Percentiles rank a stretch among this genome's conserved stretches.
Conservation (phyloP, 345 rosid genomes). For the Eutrema heterophyllum region DNA sequence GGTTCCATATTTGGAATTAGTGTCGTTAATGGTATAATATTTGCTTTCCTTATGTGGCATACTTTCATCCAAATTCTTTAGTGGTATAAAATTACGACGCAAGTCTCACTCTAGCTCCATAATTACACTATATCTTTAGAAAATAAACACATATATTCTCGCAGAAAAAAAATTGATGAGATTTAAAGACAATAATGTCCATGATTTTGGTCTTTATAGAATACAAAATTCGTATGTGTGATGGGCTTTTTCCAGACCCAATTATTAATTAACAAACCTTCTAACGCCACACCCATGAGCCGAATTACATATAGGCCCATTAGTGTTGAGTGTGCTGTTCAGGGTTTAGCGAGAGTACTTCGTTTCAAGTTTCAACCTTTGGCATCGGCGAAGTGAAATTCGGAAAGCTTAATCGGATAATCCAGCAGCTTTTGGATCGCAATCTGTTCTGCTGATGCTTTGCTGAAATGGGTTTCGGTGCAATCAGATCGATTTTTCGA, state of each 20-base stretch:
- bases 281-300: neutral
- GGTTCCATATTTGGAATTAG: neutral
- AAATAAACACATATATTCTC: neutral
- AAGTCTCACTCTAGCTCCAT: neutral
- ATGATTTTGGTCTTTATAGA: neutral
- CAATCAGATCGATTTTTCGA: slow-evolving; percentile 39
- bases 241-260: neutral
- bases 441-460: slow-evolving; percentile 22
- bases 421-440: neutral
- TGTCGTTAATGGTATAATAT: slow-evolving; percentile 12
- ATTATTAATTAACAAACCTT: neutral
- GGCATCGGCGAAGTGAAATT: slow-evolving; percentile 1
- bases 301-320: slow-evolving; percentile 3
- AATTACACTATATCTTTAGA: neutral
- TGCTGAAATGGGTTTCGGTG: slow-evolving; percentile 53
- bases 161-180: neutral
- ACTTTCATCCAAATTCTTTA: neutral
- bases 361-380: neutral
- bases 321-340: neutral
- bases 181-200: neutral
- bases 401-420: slow-evolving; percentile 9
- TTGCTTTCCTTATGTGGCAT: neutral
- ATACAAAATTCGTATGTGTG: neutral
- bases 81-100: neutral
- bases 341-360: slow-evolving; percentile 23